Evolutionary conservation across 495 filamentous ascomycete species (phyloP), one percentile per base, ranked within the genome.

Genomic region (Penicillium pulvis): DNA sequence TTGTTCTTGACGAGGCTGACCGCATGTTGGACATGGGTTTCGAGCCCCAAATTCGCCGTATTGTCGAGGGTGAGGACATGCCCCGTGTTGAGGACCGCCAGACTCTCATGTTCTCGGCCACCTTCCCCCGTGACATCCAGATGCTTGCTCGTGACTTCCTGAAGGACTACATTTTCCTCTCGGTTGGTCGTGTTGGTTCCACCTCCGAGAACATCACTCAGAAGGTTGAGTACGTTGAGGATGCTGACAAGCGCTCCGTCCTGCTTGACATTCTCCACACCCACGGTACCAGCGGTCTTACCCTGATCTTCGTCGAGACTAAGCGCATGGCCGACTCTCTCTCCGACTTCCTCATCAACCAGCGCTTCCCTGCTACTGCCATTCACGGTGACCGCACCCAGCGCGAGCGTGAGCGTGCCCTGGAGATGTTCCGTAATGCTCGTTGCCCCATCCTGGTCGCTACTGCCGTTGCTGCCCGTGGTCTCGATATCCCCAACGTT

Each of bases 1-100:
- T 98, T n/a, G 90, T 98, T 62, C 89, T 98, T 39, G 94, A 98
- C 66, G 94, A 98, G 83, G 94, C 94, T 74, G 94, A 98, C 81
- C 95, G 95, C 75, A 98, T 98, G 94, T 80, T 98, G 83, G 94
- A 98, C 81, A 98, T 98, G 94, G 94, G 94, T 89, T 98, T 98
- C 83, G 94, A 98, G 82, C 94, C 94, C 66, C 94, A 98, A 77
- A 97, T 98, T 73, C 93, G 94, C 63, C 89, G 94, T 63, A 98
- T 98, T 65, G 93, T 98, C 24, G 93, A 98, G 76, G 91, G 90
- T 60, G 94, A 97, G 77, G 94, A 98, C 70, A 97, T 98, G 94
- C 94, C 95, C 36, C 75, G 78, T 46, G 90, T 92, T 59, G 80
- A 89, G 57, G 77, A 82, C 65, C 92, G 95, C 68, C 95, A 98